These are phyloP conservation scores for Camillea tinctor DNA, from an alignment of 2,329 filamentous ascomycete species.

Conservation along the genomic window DNA sequence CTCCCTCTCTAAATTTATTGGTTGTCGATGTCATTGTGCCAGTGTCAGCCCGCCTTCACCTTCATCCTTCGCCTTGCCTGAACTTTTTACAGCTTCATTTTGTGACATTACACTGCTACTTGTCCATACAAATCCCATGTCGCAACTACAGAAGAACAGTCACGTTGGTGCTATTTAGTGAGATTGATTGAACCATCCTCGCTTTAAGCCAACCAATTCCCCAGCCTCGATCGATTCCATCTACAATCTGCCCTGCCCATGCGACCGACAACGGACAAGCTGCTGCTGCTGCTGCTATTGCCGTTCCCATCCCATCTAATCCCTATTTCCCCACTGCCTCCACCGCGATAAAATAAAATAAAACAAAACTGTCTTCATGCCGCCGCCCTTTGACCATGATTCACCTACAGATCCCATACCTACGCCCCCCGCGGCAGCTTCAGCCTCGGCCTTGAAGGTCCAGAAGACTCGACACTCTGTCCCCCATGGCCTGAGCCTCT, in stretches of 20 bases:
- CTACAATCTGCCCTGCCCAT: too few species aligned
- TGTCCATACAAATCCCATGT: background rate
- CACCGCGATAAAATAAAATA: too few species aligned
- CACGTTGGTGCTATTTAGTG: background rate
- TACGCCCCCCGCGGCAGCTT: constrained; percentile 65
- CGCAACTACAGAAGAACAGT: background rate
- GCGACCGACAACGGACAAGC: too few species aligned
- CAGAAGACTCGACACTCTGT: constrained; percentile 62
- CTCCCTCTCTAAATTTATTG: too few species aligned
- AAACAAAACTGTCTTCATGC: constrained; percentile 29
- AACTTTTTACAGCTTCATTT: background rate
- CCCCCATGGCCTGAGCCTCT: constrained; percentile 44
- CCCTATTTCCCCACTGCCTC: too few species aligned
- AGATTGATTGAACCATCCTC: background rate
- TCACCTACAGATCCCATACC: constrained; percentile 66
- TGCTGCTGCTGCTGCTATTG: too few species aligned
- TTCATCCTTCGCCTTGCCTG: too few species aligned
- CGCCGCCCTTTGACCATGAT: constrained; percentile 29
- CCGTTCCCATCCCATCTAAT: too few species aligned
- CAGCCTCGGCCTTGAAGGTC: constrained; percentile 57
- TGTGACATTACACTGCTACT: background rate
- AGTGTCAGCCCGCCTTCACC: too few species aligned
- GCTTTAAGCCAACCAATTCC: too few species aligned
- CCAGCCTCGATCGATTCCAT: too few species aligned
- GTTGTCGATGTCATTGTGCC: too few species aligned